Evolutionary conservation across 441 rosid species (phyloP).

Genomic region (Theobroma grandiflorum): DNA sequence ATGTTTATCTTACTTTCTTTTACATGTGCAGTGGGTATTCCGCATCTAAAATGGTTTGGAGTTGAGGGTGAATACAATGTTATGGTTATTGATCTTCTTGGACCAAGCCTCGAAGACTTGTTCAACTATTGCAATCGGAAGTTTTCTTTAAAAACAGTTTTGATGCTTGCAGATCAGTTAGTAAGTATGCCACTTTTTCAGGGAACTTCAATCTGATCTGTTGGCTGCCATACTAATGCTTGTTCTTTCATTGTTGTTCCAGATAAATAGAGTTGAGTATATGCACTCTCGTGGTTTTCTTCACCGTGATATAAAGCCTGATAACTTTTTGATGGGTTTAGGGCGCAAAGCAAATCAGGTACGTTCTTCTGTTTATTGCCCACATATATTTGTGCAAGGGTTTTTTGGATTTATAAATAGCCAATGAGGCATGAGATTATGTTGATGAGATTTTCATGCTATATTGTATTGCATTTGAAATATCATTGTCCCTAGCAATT

Average conservation of each 20-base stretch:
- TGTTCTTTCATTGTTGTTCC: conserved; percentile 16
- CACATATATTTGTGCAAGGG: background rate
- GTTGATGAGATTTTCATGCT: background rate
- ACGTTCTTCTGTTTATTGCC: conserved; percentile 21
- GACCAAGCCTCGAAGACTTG: conserved; percentile 77
- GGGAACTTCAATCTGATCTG: background rate
- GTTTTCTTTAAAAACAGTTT: conserved; percentile 65
- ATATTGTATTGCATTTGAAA: conserved; percentile 7
- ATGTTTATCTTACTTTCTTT: conserved; percentile 11
- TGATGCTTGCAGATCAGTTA: conserved; percentile 82
- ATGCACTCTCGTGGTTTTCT: conserved; percentile 87
- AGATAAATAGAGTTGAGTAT: conserved; percentile 79
- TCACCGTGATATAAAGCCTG: conserved; percentile 88
- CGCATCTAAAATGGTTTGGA: conserved; percentile 81
- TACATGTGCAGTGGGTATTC: conserved; percentile 58
- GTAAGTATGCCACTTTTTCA: conserved; percentile 48
- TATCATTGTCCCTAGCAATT: background rate
- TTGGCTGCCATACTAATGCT: background rate
- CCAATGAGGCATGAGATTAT: background rate
- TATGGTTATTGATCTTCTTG: conserved; percentile 83
- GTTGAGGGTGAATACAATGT: conserved; percentile 71
- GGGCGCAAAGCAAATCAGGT: conserved; percentile 89
- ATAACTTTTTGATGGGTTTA: conserved; percentile 83
- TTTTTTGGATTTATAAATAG: background rate
- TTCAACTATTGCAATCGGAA: conserved; percentile 76